Base-by-base conservation (phyloP, 768 basidiomycete genomes). In the Lactarius hengduanensis region DNA sequence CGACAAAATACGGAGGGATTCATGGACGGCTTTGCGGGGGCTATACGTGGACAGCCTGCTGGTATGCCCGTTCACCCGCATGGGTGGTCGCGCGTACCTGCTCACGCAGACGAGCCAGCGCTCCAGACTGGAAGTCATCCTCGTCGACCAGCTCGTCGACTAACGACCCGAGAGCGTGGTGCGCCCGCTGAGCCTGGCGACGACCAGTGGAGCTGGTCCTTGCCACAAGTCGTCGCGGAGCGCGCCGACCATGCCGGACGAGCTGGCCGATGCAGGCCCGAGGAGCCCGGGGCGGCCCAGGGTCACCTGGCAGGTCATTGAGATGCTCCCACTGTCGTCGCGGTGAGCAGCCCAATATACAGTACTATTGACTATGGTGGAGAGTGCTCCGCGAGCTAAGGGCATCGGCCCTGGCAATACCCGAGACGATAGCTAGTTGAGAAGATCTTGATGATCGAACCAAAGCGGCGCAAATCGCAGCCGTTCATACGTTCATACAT, bases 11-110 rank as follows among this genome's bases (percentile, higher is more conserved):
- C 40, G 56, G 16, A 68, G 2, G 41, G 43, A 15, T 20, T 59
- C 26, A 64, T 74, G 13, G 34, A 57, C 2, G 74, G 70, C 5
- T 77, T 77, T 65, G 75, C 77, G 2, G 78, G 77, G 8, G 3
- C 63, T 79, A 10, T 34, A 75, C 63, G 56, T 70, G 56, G 73
- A 74, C 28, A 67, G 67, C 26, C 34, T 75, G 4, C 72, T 74
- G 2, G 45, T 70, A 7, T 60, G 67, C 18, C 72, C 75, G 2
- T 75, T 77, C 60, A 60, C 77, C 13, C 43, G 63, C 5, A 32
- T 60, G 5, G 55, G 62, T 20, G 8, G 34, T 34, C 34, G 9
- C 9, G 2, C 34, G 34, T 34, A 9, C 34, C 34, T 34, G 34
- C 8, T 34, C 34, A 34, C 72, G 20, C 64, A 67, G 20, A 72